Conservation (phyloP, 2,329 filamentous ascomycete genomes). For the Endothia cerciana region DNA sequence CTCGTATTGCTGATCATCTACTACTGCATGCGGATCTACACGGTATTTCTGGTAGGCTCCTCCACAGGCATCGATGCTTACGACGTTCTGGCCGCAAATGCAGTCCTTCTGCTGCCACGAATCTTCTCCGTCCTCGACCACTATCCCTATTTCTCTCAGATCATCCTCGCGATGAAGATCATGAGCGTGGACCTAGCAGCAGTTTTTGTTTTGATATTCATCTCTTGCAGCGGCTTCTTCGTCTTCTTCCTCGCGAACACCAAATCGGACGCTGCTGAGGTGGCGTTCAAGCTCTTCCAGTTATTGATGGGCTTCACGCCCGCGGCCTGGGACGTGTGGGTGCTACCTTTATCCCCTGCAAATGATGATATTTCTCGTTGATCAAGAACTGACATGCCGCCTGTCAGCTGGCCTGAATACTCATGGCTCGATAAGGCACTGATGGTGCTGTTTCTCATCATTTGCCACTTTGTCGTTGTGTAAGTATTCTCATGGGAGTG, state of each 20-base stretch:
- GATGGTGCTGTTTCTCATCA: conserved; percentile 83
- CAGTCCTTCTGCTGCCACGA: conserved; percentile 85
- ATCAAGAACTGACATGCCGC: conserved; percentile 10
- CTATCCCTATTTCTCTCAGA: conserved; percentile 93
- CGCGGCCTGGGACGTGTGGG: conserved; percentile 86
- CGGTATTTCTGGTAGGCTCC: conserved; percentile 79
- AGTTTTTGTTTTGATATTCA: conserved; percentile 80
- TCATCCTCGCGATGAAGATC: conserved; percentile 89
- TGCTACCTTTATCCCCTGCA: conserved; percentile 30
- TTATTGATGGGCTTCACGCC: conserved; percentile 96
- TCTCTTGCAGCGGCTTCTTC: conserved; percentile 92
- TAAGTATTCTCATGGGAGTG: conserved; percentile 42
- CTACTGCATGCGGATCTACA: conserved; percentile 87
- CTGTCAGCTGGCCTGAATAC: conserved; percentile 69
- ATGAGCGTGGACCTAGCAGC: conserved; percentile 91
- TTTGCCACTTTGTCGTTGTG: conserved; percentile 93
- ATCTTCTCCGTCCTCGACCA: conserved; percentile 93
- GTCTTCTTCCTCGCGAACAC: conserved; percentile 86
- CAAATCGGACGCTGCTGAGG: conserved; percentile 69
- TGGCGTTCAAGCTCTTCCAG: conserved; percentile 92
- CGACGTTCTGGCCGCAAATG: conserved; percentile 90
- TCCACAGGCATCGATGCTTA: conserved; percentile 81
- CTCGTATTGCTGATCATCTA: conserved; percentile 83
- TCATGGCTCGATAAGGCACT: conserved; percentile 78
- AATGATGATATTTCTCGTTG: background rate